Percentiles rank a stretch among this genome's conserved stretches.
Conservation (phyloP, 495 filamentous ascomycete genomes). For the Astrocystis sublimbata region DNA sequence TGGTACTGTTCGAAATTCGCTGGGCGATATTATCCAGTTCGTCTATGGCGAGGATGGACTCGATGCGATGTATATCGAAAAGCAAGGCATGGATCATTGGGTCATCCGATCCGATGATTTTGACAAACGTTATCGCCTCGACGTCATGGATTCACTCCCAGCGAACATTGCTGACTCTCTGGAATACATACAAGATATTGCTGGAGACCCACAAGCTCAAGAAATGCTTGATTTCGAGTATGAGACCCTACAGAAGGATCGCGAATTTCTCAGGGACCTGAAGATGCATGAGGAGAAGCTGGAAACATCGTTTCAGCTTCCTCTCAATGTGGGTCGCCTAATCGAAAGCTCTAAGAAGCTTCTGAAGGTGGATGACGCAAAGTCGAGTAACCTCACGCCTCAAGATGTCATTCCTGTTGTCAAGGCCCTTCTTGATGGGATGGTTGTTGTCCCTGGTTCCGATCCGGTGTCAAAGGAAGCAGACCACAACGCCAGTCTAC, state of each 20-base stretch:
- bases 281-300: conserved; percentile 54
- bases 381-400: conserved; percentile 88
- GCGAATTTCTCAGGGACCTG: conserved; percentile 70
- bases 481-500: conserved; percentile 78
- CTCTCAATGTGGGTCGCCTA: conserved; percentile 86
- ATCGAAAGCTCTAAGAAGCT: conserved; percentile 85
- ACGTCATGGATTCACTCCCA: conserved; percentile 77
- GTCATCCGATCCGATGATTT: conserved; percentile 71
- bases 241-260: conserved; percentile 72
- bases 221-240: conserved; percentile 84
- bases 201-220: conserved; percentile 82
- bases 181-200: conserved; percentile 84
- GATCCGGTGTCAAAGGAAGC: conserved; percentile 83
- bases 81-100: conserved; percentile 85
- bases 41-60: conserved; percentile 97
- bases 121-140: conserved; percentile 78
- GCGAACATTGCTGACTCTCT: conserved; percentile 71
- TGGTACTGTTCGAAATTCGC: conserved; percentile 93
- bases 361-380: conserved; percentile 82
- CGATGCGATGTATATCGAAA: conserved; percentile 87
- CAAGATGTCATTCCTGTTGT: conserved; percentile 84
- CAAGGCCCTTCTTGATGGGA: conserved; percentile 67
- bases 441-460: conserved; percentile 80
- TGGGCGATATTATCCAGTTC: conserved; percentile 97
- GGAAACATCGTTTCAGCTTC: conserved; percentile 82